Evolutionary conservation across 192 early-diverging fungal genomes (phyloP).

Genomic region (Linnemannia schmuckeri): DNA sequence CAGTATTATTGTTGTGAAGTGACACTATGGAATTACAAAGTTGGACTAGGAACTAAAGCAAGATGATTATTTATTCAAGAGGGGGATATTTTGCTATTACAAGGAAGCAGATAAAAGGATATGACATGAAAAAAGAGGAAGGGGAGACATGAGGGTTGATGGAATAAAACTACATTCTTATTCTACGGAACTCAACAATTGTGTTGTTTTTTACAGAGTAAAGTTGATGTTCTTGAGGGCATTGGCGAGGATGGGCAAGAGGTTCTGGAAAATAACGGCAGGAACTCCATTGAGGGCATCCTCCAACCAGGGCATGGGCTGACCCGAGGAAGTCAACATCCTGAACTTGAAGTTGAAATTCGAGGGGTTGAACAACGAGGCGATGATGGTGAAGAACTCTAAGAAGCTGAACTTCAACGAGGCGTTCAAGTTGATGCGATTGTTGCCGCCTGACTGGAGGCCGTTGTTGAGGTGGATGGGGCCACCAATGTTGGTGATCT

Average conservation of each 20-base stretch:
- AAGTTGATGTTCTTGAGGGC: conserved; percentile 27
- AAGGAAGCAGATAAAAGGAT: neutral
- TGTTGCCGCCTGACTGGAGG: conserved; percentile 41
- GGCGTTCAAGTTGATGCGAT: conserved; percentile 12
- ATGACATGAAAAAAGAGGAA: neutral
- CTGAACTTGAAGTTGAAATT: conserved; percentile 36
- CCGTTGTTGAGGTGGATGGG: conserved; percentile 39
- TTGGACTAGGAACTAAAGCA: neutral
- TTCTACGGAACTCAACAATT: neutral
- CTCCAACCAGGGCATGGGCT: conserved; percentile 54
- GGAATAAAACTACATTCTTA: neutral
- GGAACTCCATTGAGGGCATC: conserved; percentile 45
- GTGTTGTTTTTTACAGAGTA: conserved; percentile 69
- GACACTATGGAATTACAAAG: neutral
- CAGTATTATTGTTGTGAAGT: neutral
- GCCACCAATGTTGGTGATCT: conserved; percentile 31
- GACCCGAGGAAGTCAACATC: conserved; percentile 37
- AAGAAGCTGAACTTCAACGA: conserved; percentile 38
- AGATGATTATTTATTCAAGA: neutral
- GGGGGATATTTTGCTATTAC: neutral
- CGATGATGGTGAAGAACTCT: conserved; percentile 22
- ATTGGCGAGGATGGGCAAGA: conserved; percentile 40
- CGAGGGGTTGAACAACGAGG: conserved; percentile 11
- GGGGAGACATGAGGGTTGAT: neutral
- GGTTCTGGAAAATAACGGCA: conserved; percentile 17